These are phyloP conservation scores for Xylaria venustula DNA, from an alignment of 495 filamentous ascomycete species.

Conservation along the genomic window DNA sequence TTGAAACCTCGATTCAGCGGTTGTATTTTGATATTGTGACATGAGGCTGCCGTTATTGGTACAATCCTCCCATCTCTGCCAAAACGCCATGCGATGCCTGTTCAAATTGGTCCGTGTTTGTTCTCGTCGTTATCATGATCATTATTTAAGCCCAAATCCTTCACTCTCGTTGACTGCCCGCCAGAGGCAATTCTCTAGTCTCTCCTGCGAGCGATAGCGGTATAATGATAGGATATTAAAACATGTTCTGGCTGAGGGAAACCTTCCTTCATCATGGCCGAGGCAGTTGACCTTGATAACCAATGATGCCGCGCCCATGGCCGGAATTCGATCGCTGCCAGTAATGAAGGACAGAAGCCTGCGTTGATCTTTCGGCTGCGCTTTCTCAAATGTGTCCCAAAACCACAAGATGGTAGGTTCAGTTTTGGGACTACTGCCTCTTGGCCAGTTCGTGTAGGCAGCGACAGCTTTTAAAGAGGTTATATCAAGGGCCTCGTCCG, in stretches of 20 bases:
- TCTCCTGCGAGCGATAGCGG: slow-evolving; percentile 63
- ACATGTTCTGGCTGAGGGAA: slow-evolving; percentile 85
- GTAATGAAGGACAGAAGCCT: slow-evolving; percentile 85
- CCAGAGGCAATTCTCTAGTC: slow-evolving; percentile 75
- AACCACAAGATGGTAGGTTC: slow-evolving; percentile 80
- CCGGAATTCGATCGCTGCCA: slow-evolving; percentile 89
- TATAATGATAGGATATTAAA: slow-evolving; percentile 84
- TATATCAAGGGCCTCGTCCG: slow-evolving; percentile 82
- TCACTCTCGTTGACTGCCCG: slow-evolving; percentile 85
- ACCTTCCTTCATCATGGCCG: slow-evolving; percentile 71
- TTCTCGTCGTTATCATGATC: slow-evolving; percentile 14
- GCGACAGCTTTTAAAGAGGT: slow-evolving; percentile 73
- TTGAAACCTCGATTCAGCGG: not conserved
- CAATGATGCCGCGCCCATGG: slow-evolving; percentile 82
- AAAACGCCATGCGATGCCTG: slow-evolving; percentile 15
- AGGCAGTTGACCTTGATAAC: slow-evolving; percentile 72
- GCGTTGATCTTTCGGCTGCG: slow-evolving; percentile 66
- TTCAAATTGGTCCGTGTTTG: slow-evolving; percentile 1
- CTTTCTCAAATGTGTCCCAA: slow-evolving; percentile 75
- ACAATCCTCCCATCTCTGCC: not conserved
- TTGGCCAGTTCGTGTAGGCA: slow-evolving; percentile 76
- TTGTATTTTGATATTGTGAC: not conserved
- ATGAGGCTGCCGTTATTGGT: not conserved
- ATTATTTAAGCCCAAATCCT: slow-evolving; percentile 81
- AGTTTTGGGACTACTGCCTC: slow-evolving; percentile 32